These are phyloP conservation scores for Mycena crocata DNA, from an alignment of 768 basidiomycete species.

Conservation along the genomic window DNA sequence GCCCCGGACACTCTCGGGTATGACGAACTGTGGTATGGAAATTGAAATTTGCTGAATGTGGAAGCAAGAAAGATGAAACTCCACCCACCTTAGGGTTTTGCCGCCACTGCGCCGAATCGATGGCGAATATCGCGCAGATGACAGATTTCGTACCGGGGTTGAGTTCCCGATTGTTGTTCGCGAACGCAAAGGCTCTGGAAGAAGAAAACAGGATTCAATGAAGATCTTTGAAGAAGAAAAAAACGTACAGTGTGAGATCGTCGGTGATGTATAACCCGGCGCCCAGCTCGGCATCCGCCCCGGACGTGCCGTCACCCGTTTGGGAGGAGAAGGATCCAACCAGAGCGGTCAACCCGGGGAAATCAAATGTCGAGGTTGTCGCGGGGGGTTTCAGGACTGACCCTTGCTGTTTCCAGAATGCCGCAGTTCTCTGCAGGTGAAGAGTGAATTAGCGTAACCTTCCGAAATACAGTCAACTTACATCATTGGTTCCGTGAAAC, in stretches of 20 bases:
- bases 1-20: neutral
- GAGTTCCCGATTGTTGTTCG: neutral
- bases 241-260: neutral
- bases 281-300: conserved; percentile 1
- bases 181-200: neutral
- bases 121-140: neutral
- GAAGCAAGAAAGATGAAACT: too few species aligned
- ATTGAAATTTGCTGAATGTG: neutral
- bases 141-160: neutral
- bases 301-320: neutral
- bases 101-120: neutral
- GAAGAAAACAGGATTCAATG: neutral
- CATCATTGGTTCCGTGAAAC: too few species aligned
- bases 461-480: too few species aligned
- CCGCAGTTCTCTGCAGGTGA: too few species aligned
- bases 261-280: neutral
- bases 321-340: too few species aligned
- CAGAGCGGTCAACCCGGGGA: neutral
- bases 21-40: neutral
- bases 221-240: neutral
- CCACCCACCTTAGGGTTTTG: neutral
- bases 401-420: neutral
- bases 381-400: conserved; percentile 1
- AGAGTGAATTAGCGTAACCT: too few species aligned
- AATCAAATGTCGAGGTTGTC: neutral